Evolutionary conservation across 352 stramenopile genomes (phyloP), one percentile per base, ranked within the genome.

Genomic region (Phytophthora podocarpi): DNA sequence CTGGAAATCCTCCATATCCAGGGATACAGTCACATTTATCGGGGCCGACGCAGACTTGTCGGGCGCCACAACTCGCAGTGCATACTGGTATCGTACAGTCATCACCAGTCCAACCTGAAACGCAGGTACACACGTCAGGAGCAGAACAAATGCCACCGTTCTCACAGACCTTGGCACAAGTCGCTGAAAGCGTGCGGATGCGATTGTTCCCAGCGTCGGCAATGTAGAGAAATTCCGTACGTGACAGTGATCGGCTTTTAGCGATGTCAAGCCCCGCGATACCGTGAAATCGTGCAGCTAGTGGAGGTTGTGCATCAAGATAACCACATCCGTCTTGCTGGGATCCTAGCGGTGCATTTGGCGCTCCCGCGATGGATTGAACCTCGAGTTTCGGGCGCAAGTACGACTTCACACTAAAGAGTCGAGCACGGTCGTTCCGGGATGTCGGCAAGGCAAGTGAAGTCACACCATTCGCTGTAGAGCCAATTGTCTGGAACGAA

Each of bases 201-300:
- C 82, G 80, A 77, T 99, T 86, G 56, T 98, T 99, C n/a, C 82
- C 79, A 31, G 82, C 90, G 70, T 99, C 96, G 7, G 96, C 91
- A 30, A 99, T 76, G 41, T 92, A 93, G 32, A 98, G 58, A 41
- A 90, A 56, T 13, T 81, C 52, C 11, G 76, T 78, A n/a, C 74
- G 76, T 50, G 73, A 87, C 16, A 79, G 85, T 50, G 58, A 67
- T 1, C 48, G 49, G 18, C 30, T 56, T 51, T n/a, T 21, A 35
- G 59, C 65, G 20, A 74, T 59, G 11, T 54, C 60, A 32, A 74
- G 60, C 2, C 65, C 65, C 13, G 69, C 82, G 20, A 73, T 78
- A 12, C 67, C 75, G 13, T 75, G 64, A 66, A 87, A 92, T n/a
- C 76, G 77, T 7, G 92, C 82, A 1, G 71, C 82, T 36, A 97